A percentile compares a stretch with the other conserved stretches of the same genome.
phyloP scores from a whole-genome alignment of 1,284 basidiomycete genomes.

The Sutorius eximius region DNA sequence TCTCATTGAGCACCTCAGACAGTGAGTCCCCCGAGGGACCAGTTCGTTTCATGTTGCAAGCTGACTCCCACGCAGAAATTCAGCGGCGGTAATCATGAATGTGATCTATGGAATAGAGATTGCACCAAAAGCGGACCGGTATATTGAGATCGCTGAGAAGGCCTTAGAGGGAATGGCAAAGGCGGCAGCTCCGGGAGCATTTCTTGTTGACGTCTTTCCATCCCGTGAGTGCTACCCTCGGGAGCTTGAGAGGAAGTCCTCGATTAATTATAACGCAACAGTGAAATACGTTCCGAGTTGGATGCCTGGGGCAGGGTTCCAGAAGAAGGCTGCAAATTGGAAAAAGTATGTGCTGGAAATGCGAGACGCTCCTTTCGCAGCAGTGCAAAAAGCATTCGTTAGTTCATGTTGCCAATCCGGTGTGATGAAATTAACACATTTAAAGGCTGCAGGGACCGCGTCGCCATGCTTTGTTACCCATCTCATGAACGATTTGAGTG shows the following conservation, averaged over 20 bases:
- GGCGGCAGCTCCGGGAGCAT: conserved; percentile 39
- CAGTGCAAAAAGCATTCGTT: conserved; percentile 30
- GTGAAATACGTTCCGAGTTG: conserved; percentile 34
- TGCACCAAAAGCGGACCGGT: conserved; percentile 34
- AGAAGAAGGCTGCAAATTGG: conserved; percentile 33
- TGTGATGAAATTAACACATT: conserved; percentile 4
- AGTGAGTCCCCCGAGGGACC: conserved; percentile 37
- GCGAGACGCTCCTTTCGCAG: conserved; percentile 30
- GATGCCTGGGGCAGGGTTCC: conserved; percentile 36
- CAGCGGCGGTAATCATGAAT: conserved; percentile 42
- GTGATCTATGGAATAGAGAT: conserved; percentile 41
- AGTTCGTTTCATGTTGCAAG: background rate
- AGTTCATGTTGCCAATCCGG: background rate
- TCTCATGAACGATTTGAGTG: conserved; percentile 24
- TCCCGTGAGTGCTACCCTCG: conserved; percentile 21
- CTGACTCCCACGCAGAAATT: conserved; percentile 34
- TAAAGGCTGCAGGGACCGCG: conserved; percentile 28
- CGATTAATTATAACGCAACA: conserved; percentile 13
- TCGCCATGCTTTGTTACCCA: conserved; percentile 34
- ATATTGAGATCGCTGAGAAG: conserved; percentile 39
- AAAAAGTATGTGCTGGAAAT: conserved; percentile 32
- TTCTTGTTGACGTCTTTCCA: conserved; percentile 39
- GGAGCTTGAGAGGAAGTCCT: background rate
- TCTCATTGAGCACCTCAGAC: conserved; percentile 44
- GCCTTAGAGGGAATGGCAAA: conserved; percentile 39